Evolutionary conservation across 1,284 basidiomycete species (phyloP).

Genomic region (Heterobasidion parviporum): DNA sequence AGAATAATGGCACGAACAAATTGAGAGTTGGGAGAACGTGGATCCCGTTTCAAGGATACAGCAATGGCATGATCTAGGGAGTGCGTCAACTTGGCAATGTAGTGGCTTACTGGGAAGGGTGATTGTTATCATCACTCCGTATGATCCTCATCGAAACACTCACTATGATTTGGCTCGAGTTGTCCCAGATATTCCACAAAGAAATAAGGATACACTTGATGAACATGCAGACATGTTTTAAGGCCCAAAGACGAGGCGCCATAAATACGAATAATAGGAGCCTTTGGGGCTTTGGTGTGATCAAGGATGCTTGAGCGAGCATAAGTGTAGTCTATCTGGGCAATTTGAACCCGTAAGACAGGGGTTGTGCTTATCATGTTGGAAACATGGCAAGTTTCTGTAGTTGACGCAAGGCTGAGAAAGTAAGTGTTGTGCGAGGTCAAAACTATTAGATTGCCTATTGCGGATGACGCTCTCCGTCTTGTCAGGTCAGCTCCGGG

Average conservation of each 20-base stretch:
- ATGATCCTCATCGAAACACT: slow-evolving; percentile 9
- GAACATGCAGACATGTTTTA: slow-evolving; percentile 84
- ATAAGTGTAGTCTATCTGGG: slow-evolving; percentile 61
- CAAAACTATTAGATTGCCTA: not conserved
- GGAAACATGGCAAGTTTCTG: too few species aligned
- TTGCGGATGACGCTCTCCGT: not conserved
- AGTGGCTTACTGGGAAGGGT: slow-evolving; percentile 47
- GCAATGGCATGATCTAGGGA: slow-evolving; percentile 77
- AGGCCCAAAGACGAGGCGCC: slow-evolving; percentile 75
- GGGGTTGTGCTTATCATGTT: slow-evolving; percentile 10
- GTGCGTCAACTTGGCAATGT: slow-evolving; percentile 56
- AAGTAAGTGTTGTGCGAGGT: too few species aligned
- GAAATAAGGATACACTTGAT: slow-evolving; percentile 82
- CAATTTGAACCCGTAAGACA: slow-evolving; percentile 47
- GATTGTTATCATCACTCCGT: not conserved
- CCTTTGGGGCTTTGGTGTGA: slow-evolving; percentile 49
- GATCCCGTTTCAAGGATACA: slow-evolving; percentile 61
- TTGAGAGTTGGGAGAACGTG: slow-evolving; percentile 42
- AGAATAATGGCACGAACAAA: slow-evolving; percentile 71
- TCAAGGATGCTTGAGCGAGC: slow-evolving; percentile 52
- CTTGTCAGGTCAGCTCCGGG: not conserved
- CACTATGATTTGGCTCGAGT: slow-evolving; percentile 42
- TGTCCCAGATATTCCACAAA: slow-evolving; percentile 62
- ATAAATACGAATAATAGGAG: slow-evolving; percentile 83
- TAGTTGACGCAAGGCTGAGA: too few species aligned